These are phyloP conservation scores for Lepiota venenata DNA, from an alignment of 768 basidiomycete genomes.

Conservation along the genomic window DNA sequence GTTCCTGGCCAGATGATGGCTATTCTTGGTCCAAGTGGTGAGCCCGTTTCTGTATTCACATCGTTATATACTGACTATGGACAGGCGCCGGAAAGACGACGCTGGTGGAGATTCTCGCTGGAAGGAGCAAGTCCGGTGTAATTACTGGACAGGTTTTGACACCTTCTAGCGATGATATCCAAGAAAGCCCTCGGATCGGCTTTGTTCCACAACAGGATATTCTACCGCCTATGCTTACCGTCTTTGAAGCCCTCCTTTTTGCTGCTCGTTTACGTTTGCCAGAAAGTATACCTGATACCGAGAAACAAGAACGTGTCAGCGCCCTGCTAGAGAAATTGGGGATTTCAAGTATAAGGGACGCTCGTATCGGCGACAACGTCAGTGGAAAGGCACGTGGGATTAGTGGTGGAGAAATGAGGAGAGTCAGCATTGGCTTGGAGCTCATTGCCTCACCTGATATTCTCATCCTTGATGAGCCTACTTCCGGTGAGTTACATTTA, in stretches of 20 bases:
- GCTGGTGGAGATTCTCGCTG: conserved; percentile 85
- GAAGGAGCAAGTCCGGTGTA: conserved; percentile 73
- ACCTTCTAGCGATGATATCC: conserved; percentile 26
- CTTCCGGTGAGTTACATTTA: conserved; percentile 39
- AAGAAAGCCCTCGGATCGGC: conserved; percentile 53
- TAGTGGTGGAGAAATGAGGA: conserved; percentile 87
- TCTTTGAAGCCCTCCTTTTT: conserved; percentile 79
- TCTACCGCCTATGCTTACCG: conserved; percentile 75
- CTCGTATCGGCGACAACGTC: conserved; percentile 63
- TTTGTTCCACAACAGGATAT: conserved; percentile 90
- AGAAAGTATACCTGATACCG: conserved; percentile 57
- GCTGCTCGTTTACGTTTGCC: conserved; percentile 84
- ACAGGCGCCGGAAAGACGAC: conserved; percentile 87
- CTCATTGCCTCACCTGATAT: conserved; percentile 83
- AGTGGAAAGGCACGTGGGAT: conserved; percentile 78
- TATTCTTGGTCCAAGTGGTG: conserved; percentile 88
- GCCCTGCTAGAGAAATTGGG: conserved; percentile 77
- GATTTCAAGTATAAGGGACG: conserved; percentile 62
- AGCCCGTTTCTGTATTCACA: conserved; percentile 15
- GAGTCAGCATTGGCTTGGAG: conserved; percentile 89
- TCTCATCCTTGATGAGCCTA: conserved; percentile 86
- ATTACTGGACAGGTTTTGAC: conserved; percentile 65
- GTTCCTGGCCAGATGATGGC: conserved; percentile 83
- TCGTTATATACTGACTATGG: not conserved
- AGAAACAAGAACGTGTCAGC: conserved; percentile 65